Percentiles rank a stretch among this genome's conserved stretches.
Evolutionary conservation across 345 rosid species (phyloP).

Genomic region (Camelina sativa): DNA sequence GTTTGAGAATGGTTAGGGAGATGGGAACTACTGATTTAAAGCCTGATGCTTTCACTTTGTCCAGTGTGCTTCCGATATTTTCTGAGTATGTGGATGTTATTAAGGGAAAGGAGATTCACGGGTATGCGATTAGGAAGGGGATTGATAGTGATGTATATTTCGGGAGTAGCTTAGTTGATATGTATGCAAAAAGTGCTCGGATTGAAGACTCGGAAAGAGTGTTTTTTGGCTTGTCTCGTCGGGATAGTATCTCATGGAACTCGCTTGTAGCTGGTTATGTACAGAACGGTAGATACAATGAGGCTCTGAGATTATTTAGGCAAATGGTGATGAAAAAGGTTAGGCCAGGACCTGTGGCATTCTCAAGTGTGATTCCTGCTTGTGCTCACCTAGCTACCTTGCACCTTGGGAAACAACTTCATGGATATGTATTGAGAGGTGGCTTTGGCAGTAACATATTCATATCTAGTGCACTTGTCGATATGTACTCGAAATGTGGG

Average conservation of each 20-base stretch:
- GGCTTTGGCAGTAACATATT: constrained; percentile 62
- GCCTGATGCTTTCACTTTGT: constrained; percentile 85
- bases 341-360: constrained; percentile 64
- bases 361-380: constrained; percentile 84
- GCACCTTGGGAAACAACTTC: constrained; percentile 84
- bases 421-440: constrained; percentile 62
- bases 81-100: constrained; percentile 59
- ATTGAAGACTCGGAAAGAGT: constrained; percentile 56
- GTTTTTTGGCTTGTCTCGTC: constrained; percentile 51
- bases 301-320: constrained; percentile 66
- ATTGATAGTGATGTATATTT: constrained; percentile 55
- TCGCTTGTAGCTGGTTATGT: constrained; percentile 74
- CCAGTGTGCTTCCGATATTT: constrained; percentile 77
- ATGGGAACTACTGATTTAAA: constrained; percentile 60
- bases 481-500: constrained; percentile 93
- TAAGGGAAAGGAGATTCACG: constrained; percentile 86
- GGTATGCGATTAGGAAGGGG: constrained; percentile 67
- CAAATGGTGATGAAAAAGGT: constrained; percentile 61
- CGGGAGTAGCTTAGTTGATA: constrained; percentile 79
- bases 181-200: constrained; percentile 76
- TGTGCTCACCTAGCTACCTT: constrained; percentile 76
- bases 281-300: constrained; percentile 70
- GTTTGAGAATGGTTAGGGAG: constrained; percentile 66
- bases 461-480: constrained; percentile 81
- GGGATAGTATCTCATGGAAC: constrained; percentile 78